Evolutionary conservation across 2,329 filamentous ascomycete genomes (phyloP).

Genomic region (Xylaria sp.): DNA sequence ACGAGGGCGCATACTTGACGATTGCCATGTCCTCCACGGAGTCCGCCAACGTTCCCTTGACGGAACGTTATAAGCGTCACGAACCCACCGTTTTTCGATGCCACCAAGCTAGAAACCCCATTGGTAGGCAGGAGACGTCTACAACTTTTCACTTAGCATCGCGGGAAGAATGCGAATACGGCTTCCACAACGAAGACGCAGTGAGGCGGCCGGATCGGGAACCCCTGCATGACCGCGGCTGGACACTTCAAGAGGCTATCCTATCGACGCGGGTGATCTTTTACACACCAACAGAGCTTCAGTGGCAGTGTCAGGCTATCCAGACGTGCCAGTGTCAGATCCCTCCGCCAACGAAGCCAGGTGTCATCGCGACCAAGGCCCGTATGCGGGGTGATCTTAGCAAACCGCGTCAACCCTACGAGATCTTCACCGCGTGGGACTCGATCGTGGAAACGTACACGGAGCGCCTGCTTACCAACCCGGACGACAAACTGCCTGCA

Average conservation of each 20-base stretch:
- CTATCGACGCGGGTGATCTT: conserved; percentile 14
- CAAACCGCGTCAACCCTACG: background rate
- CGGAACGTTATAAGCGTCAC: background rate
- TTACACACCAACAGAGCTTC: conserved; percentile 9
- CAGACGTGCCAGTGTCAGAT: background rate
- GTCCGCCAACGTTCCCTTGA: background rate
- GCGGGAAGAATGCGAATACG: background rate
- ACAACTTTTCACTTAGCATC: background rate
- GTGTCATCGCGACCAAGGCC: background rate
- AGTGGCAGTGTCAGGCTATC: conserved; percentile 3
- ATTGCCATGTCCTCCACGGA: background rate
- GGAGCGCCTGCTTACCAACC: conserved; percentile 10
- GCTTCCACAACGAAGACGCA: conserved; percentile 5
- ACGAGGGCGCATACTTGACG: conserved; percentile 1
- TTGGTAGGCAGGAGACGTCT: background rate
- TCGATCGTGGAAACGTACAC: conserved; percentile 1
- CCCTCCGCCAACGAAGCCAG: background rate
- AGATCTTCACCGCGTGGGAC: conserved; percentile 6
- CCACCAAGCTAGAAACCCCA: background rate
- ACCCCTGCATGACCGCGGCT: conserved; percentile 13
- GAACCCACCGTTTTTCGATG: background rate
- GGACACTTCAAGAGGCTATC: conserved; percentile 10
- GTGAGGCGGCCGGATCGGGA: conserved; percentile 2
- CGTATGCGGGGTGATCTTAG: background rate
- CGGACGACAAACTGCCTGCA: conserved; percentile 4